phyloP scores from a whole-genome alignment of 805 yeast genomes.

The Lipomyces kockii region DNA sequence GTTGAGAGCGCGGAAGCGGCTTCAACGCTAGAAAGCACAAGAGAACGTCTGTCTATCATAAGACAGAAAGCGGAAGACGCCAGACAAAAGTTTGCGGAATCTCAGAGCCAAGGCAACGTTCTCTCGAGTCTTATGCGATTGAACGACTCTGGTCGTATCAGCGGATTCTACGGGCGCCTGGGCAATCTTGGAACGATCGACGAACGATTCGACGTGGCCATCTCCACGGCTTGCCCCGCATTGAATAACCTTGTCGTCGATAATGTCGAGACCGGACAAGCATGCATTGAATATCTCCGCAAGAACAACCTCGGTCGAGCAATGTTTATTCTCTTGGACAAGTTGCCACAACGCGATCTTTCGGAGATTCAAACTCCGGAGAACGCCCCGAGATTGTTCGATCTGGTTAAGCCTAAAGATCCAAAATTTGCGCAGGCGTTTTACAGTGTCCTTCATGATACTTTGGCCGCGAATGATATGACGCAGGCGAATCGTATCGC shows the following conservation, averaged over 20 bases:
- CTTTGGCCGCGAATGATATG: constrained; percentile 80
- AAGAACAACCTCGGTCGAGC: constrained; percentile 87
- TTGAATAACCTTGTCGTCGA: constrained; percentile 94
- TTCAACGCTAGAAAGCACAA: constrained; percentile 57
- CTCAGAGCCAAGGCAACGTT: constrained; percentile 74
- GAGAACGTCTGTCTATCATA: constrained; percentile 55
- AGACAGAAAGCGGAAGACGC: constrained; percentile 74
- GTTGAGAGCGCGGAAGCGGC: constrained; percentile 59
- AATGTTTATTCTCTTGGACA: constrained; percentile 77
- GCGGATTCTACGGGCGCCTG: constrained; percentile 69
- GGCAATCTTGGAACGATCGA: constrained; percentile 94
- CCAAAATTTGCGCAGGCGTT: constrained; percentile 82
- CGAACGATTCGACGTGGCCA: constrained; percentile 85
- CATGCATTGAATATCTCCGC: constrained; percentile 80
- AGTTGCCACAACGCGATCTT: constrained; percentile 67
- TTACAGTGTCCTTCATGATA: constrained; percentile 82
- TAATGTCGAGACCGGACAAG: constrained; percentile 68
- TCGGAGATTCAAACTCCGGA: constrained; percentile 69
- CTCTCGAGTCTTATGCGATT: constrained; percentile 68
- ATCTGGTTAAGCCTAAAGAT: constrained; percentile 71
- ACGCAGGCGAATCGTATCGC: constrained; percentile 87
- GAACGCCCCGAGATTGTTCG: constrained; percentile 80
- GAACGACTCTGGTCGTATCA: constrained; percentile 77
- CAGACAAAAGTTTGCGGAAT: constrained; percentile 57
- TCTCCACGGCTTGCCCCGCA: constrained; percentile 92